Evolutionary conservation across 2,329 filamentous ascomycete species (phyloP), one percentile per base, ranked within the genome.

Genomic region (Aspergillus candidus): DNA sequence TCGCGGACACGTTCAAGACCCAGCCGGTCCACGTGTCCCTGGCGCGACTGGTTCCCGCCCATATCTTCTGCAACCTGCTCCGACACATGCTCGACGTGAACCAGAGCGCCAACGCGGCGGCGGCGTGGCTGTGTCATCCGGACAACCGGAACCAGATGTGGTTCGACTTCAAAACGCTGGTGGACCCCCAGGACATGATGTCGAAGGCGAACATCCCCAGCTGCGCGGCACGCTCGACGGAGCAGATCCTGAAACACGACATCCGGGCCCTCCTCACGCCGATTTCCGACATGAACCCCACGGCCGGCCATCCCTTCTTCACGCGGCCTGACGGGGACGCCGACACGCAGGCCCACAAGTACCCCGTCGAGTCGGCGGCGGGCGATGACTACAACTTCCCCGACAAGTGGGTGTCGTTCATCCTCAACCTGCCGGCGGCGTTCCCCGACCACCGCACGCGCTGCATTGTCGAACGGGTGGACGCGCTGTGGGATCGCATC

Each of bases 91-190:
- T 97, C 31, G 81, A 90, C 46, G 93, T 96, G 48, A 98, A 98
- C 60, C 78, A 93, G 47, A 88, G 91, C 14, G 93, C 93, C 2
- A 91, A 97, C 61, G 90, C 93, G 1, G 89, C 91, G 1, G 91
- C 90, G 15, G 94, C 93, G 51, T 89, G 95, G 78, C 76, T 98
- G 11, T 88, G 88, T 6, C 88, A 91, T 58, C 83, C 88, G 13
- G 86, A 88, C 36, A 94, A 94, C 62, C 82, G 93, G 43, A 88
- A 93, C 53, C 86, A 93, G 59, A 97, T 98, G 93, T 96, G 93
- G 73, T 74, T 84, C 40, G 93, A 98, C 60, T 95, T 90, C 41
- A 64, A 62, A 42, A 61, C 60, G 2, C 54, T 69, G 34, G 61
- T 71, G 12, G 60, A 68, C 38, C 66, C 63, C 2, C 62, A 61